These are phyloP conservation scores for Anthracocystis walkeri DNA, from an alignment of 1,284 basidiomycete species.

Conservation along the genomic window DNA sequence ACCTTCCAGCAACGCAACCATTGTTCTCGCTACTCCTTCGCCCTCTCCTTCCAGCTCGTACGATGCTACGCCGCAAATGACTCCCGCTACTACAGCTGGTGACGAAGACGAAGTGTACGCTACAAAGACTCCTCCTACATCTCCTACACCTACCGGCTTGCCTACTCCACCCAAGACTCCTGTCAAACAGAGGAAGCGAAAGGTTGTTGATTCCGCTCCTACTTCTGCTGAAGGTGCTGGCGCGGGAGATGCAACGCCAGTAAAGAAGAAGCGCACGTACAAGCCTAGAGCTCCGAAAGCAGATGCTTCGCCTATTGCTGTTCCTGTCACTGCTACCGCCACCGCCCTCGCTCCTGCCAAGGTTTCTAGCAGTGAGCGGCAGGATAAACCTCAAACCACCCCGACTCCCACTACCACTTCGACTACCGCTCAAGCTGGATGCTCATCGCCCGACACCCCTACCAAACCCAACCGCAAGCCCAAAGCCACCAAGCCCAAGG, in stretches of 20 bases:
- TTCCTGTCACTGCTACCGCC: neutral
- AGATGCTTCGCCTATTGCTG: neutral
- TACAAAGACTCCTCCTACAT: slow-evolving; percentile 6
- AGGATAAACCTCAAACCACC: neutral
- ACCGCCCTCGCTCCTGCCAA: neutral
- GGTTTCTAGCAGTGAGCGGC: too few species aligned
- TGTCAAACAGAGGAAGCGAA: slow-evolving; percentile 12
- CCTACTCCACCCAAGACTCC: slow-evolving; percentile 2
- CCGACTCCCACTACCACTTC: neutral
- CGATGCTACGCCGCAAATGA: neutral
- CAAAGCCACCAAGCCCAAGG: slow-evolving; percentile 1
- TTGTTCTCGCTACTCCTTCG: neutral
- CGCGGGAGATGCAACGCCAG: neutral
- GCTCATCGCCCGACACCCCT: neutral
- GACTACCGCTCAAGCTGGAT: neutral
- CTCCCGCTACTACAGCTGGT: neutral
- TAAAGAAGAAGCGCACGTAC: slow-evolving; percentile 25
- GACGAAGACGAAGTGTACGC: neutral
- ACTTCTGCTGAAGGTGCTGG: neutral
- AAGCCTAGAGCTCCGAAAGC: neutral
- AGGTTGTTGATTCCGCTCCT: neutral
- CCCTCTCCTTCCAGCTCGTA: neutral
- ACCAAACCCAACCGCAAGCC: neutral
- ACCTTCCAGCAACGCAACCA: neutral
- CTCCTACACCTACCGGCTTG: slow-evolving; percentile 2